Conservation (phyloP, 1,139 yeast genomes). For the Scheffersomyces insectosa region DNA sequence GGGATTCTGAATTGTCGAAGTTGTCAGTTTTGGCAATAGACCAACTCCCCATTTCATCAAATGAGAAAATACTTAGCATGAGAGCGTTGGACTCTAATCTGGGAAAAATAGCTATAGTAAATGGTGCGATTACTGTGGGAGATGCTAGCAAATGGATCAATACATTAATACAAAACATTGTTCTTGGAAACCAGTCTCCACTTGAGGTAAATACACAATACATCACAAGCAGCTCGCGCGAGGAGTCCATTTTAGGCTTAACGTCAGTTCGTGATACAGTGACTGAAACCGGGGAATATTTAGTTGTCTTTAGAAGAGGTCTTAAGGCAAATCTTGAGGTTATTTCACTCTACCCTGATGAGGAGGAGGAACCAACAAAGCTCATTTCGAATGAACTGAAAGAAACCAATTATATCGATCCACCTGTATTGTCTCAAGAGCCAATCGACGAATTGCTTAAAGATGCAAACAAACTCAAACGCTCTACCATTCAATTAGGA, state of each 20-base stretch:
- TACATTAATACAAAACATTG: neutral
- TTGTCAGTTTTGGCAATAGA: constrained; percentile 17
- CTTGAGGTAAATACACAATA: neutral
- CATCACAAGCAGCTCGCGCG: neutral
- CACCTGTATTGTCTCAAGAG: constrained; percentile 7
- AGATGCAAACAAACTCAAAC: neutral
- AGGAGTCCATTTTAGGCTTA: neutral
- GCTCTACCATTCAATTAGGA: no score
- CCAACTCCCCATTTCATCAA: constrained; percentile 4
- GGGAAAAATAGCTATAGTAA: constrained; percentile 8
- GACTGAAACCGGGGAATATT: constrained; percentile 3
- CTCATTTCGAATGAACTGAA: neutral
- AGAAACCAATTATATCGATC: neutral
- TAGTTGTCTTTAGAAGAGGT: constrained; percentile 6
- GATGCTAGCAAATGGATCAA: constrained; percentile 13
- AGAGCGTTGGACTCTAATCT: constrained; percentile 5
- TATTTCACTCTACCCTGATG: constrained; percentile 5
- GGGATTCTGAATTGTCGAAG: constrained; percentile 13
- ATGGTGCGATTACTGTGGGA: constrained; percentile 9
- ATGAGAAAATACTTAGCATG: constrained; percentile 3
- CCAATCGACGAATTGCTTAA: constrained; percentile 14
- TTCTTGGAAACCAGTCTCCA: neutral
- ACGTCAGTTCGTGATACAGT: constrained; percentile 1
- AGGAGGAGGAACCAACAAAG: neutral
- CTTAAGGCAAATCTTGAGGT: constrained; percentile 14